Conservation (phyloP, 805 yeast genomes). For the Yarrowia bubula region DNA sequence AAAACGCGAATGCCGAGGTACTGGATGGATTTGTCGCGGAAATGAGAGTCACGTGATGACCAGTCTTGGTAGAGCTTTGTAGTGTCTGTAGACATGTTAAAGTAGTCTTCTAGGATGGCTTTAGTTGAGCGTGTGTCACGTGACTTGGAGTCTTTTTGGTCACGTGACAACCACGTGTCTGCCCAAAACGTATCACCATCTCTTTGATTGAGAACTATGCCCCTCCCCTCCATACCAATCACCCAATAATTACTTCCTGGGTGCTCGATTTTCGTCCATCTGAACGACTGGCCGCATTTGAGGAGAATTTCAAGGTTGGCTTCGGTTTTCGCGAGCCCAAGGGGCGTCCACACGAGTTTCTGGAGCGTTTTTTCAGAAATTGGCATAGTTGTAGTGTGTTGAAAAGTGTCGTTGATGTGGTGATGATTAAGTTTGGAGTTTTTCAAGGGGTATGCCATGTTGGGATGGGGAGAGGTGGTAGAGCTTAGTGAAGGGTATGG, state of each 20-base stretch:
- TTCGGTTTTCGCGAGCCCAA: background rate
- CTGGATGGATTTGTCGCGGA: constrained; percentile 38
- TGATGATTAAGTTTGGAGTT: background rate
- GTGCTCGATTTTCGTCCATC: constrained; percentile 66
- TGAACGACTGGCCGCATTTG: constrained; percentile 81
- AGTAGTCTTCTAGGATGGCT: constrained; percentile 45
- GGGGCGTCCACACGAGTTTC: background rate
- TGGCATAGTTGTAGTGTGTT: background rate
- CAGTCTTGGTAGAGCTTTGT: constrained; percentile 57
- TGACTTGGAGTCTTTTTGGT: background rate
- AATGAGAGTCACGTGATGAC: constrained; percentile 54
- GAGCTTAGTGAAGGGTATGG: too few relatives aligned
- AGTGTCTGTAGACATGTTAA: constrained; percentile 61
- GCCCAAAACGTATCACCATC: constrained; percentile 28
- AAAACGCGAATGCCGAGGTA: constrained; percentile 78
- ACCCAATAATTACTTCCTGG: constrained; percentile 46
- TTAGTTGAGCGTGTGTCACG: too few relatives aligned
- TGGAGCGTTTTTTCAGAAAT: background rate
- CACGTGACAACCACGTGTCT: background rate
- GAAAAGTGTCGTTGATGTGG: background rate
- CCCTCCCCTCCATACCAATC: constrained; percentile 52
- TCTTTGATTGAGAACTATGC: constrained; percentile 60
- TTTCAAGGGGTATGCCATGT: too few relatives aligned
- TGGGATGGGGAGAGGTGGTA: too few relatives aligned
- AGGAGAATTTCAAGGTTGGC: constrained; percentile 54